Evolutionary conservation across 495 filamentous ascomycete species (phyloP).

Genomic region (Neurospora terricola): DNA sequence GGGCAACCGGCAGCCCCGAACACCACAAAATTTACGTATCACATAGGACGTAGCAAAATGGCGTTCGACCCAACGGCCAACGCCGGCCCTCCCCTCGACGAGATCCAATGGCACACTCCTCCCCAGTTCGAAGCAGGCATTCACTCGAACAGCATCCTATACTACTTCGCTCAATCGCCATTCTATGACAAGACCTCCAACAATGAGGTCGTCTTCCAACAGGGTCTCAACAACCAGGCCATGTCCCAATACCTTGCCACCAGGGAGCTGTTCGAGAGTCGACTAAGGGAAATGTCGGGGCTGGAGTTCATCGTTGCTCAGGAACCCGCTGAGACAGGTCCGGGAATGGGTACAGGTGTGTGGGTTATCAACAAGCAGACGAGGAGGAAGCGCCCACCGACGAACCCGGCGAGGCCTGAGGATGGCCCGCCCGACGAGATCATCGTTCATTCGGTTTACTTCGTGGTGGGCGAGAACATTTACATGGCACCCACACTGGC

Average conservation of each 20-base stretch:
- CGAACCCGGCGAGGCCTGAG: neutral
- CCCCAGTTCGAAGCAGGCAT: constrained; percentile 47
- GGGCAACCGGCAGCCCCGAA: too few relatives aligned
- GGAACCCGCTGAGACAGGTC: constrained; percentile 57
- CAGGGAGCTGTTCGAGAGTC: constrained; percentile 68
- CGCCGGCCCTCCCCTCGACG: constrained; percentile 57
- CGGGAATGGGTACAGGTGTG: constrained; percentile 56
- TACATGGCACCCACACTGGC: constrained; percentile 81
- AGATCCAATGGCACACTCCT: constrained; percentile 65
- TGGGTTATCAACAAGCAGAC: constrained; percentile 93
- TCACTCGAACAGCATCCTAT: constrained; percentile 61
- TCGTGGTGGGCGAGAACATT: constrained; percentile 72
- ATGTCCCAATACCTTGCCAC: constrained; percentile 50
- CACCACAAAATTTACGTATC: neutral
- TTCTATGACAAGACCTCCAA: constrained; percentile 89
- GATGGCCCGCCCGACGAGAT: constrained; percentile 52
- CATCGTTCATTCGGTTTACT: constrained; percentile 66
- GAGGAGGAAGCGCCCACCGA: constrained; percentile 43
- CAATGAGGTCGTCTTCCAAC: constrained; percentile 66
- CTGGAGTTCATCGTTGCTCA: constrained; percentile 74
- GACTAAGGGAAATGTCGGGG: constrained; percentile 68
- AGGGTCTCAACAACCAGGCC: constrained; percentile 61
- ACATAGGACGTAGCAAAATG: neutral
- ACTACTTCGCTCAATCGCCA: constrained; percentile 81
- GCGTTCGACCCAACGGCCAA: constrained; percentile 1